Percentiles rank a stretch among this genome's conserved stretches.
These are phyloP conservation scores for Ceratobasidium sp. DNA, from an alignment of 1,284 basidiomycete genomes.

Conservation along the genomic window DNA sequence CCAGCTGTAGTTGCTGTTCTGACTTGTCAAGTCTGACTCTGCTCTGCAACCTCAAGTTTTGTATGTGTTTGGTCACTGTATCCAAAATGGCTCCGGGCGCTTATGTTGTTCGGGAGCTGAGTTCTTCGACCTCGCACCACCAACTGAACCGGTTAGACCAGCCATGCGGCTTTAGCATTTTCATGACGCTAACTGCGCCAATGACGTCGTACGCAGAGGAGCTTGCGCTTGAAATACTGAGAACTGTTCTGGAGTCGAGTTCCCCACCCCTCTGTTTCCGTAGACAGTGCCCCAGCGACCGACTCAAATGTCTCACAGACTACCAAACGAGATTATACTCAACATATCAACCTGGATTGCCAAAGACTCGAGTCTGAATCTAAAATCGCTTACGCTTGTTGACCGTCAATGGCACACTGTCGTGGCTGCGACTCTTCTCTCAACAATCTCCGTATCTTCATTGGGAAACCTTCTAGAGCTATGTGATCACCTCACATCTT, in stretches of 20 bases:
- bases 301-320: neutral
- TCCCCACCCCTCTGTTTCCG: neutral
- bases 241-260: neutral
- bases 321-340: constrained; percentile 9
- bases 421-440: constrained; percentile 9
- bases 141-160: neutral
- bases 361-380: constrained; percentile 8
- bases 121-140: neutral
- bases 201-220: neutral
- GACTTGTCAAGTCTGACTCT: too few species aligned
- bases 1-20: too few species aligned
- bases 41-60: too few species aligned
- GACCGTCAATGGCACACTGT: constrained; percentile 15
- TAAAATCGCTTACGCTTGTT: constrained; percentile 8
- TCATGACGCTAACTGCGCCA: neutral
- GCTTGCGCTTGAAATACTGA: neutral
- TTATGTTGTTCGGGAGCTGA: neutral
- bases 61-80: too few species aligned
- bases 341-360: neutral
- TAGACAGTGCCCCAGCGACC: neutral
- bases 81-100: neutral
- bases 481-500: constrained; percentile 2
- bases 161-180: neutral
- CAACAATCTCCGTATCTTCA: constrained; percentile 14
- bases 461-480: constrained; percentile 11